phyloP scores from a whole-genome alignment of 352 stramenopile species.

The Phytopythium mirpurense region DNA sequence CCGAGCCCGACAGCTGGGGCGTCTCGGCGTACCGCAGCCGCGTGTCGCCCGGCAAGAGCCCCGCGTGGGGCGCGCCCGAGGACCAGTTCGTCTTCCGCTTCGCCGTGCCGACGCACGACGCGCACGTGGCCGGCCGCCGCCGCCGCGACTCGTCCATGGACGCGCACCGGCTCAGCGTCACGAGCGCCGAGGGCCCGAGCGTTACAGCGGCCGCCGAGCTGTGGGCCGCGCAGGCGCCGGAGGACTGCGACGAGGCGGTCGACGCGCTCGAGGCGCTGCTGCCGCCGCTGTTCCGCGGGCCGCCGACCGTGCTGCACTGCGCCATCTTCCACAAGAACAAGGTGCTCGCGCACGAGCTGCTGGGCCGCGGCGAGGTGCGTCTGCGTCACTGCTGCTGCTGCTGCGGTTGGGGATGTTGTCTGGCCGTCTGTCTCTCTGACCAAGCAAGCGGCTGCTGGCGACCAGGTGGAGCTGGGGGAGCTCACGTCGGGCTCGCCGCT shows the following conservation, averaged over 20 bases:
- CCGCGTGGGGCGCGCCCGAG: constrained; percentile 38
- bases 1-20: constrained; percentile 60
- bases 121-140: constrained; percentile 19
- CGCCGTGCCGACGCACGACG: constrained; percentile 62
- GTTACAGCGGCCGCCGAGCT: constrained; percentile 22
- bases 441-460: no score
- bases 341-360: constrained; percentile 68
- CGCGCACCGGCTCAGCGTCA: background rate
- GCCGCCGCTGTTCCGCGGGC: constrained; percentile 54
- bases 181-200: constrained; percentile 9
- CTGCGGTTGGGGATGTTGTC: background rate
- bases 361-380: constrained; percentile 57
- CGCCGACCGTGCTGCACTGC: constrained; percentile 49
- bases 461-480: constrained; percentile 37
- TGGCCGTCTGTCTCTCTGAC: background rate
- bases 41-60: constrained; percentile 38
- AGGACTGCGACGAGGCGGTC: constrained; percentile 24
- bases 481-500: constrained; percentile 59
- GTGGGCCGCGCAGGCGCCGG: constrained; percentile 34
- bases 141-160: constrained; percentile 12
- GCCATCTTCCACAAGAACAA: constrained; percentile 80
- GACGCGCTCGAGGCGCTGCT: constrained; percentile 54
- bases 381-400: background rate
- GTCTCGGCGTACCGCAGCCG: constrained; percentile 71
- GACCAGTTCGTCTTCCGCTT: constrained; percentile 75